A percentile compares a stretch with the other conserved stretches of the same genome.
These are phyloP conservation scores for Phytophthora megakarya DNA, from an alignment of 352 stramenopile genomes.

Conservation along the genomic window DNA sequence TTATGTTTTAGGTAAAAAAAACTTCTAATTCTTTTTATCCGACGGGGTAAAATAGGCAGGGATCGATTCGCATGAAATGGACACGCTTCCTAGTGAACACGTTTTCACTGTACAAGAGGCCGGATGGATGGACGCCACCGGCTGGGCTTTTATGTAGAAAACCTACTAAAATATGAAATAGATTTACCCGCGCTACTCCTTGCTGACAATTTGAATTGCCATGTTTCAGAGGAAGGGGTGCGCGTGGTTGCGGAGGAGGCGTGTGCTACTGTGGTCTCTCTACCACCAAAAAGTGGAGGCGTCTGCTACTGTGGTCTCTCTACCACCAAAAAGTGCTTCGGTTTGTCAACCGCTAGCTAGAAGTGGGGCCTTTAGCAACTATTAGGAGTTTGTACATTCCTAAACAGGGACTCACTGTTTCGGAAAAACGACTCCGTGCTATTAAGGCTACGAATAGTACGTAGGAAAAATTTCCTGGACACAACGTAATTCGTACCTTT, in stretches of 20 bases:
- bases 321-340: conserved; percentile 11
- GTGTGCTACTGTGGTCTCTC: conserved; percentile 8
- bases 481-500: conserved; percentile 13
- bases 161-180: conserved; percentile 20
- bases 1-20: background rate
- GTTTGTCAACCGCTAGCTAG: conserved; percentile 19
- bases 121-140: background rate
- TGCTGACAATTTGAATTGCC: conserved; percentile 27
- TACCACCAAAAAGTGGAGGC: conserved; percentile 6
- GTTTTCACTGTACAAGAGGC: background rate
- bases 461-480: background rate
- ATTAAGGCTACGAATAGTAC: conserved; percentile 8
- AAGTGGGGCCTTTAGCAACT: conserved; percentile 4
- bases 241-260: conserved; percentile 17
- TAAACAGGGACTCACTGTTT: background rate
- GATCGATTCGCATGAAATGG: background rate
- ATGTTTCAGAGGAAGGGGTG: conserved; percentile 24
- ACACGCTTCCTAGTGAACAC: background rate
- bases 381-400: background rate
- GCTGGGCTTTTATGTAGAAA: conserved; percentile 9
- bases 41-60: background rate
- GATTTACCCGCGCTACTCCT: conserved; percentile 18
- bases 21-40: background rate
- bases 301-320: conserved; percentile 7
- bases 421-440: conserved; percentile 1